Conservation (phyloP, 495 filamentous ascomycete species). For the Aspergillus olivimuriae region DNA sequence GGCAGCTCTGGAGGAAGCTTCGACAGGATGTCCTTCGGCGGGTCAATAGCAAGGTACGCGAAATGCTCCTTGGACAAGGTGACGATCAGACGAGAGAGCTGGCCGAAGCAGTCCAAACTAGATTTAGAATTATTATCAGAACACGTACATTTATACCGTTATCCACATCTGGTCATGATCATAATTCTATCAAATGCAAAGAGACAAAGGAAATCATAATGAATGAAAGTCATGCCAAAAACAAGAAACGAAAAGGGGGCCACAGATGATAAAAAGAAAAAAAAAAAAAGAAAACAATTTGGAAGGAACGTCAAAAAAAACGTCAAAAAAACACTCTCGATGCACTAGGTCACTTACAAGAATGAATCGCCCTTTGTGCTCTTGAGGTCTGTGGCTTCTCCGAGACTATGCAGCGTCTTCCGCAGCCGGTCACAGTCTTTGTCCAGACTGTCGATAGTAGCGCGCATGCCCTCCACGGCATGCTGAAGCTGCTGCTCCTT, state of each 20-base stretch:
- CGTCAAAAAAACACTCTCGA: conserved; percentile 18
- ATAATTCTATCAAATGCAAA: conserved; percentile 20
- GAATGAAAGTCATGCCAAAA: conserved; percentile 15
- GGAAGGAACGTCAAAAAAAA: conserved; percentile 16
- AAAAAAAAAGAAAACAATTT: conserved; percentile 9
- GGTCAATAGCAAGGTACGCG: conserved; percentile 49
- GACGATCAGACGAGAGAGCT: conserved; percentile 52
- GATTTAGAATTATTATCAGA: conserved; percentile 36
- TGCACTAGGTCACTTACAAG: conserved; percentile 50
- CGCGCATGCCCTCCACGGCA: conserved; percentile 43
- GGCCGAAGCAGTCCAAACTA: conserved; percentile 54
- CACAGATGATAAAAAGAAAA: conserved; percentile 14
- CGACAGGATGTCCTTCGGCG: conserved; percentile 45
- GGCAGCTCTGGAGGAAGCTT: conserved; percentile 51
- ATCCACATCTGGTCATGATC: conserved; percentile 26
- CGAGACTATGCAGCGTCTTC: conserved; percentile 51
- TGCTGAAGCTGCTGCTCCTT: conserved; percentile 47
- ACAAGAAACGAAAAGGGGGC: conserved; percentile 5
- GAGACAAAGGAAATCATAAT: conserved; percentile 10
- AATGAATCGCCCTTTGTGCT: conserved; percentile 53
- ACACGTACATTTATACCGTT: conserved; percentile 34
- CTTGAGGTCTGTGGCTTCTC: conserved; percentile 54
- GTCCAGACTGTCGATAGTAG: conserved; percentile 45
- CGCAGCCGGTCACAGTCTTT: conserved; percentile 51
- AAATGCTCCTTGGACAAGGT: conserved; percentile 54